Conservation (phyloP, 2,329 filamentous ascomycete genomes). For the Aspergillus sp. region DNA sequence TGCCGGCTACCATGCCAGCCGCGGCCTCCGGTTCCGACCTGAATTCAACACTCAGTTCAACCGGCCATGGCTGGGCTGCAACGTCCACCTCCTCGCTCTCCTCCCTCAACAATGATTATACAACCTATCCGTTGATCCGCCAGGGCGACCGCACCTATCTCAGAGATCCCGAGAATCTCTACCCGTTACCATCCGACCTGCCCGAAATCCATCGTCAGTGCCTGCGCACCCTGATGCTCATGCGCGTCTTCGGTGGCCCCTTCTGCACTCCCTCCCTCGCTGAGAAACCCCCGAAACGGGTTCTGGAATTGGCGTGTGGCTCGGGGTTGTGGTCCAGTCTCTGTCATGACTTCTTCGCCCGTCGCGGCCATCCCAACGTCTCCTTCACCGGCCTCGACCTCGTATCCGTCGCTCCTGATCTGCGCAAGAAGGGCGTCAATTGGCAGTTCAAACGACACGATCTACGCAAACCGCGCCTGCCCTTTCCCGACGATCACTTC, state of each 20-base stretch:
- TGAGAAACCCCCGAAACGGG: slow-evolving; percentile 61
- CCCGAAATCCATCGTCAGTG: slow-evolving; percentile 81
- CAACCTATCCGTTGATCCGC: slow-evolving; percentile 53
- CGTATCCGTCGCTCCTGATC: slow-evolving; percentile 59
- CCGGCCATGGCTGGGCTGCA: slow-evolving; percentile 18
- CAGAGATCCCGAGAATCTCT: slow-evolving; percentile 61
- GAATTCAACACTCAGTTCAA: slow-evolving; percentile 27
- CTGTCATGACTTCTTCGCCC: slow-evolving; percentile 71
- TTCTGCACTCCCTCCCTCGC: slow-evolving; percentile 63
- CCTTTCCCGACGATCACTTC: slow-evolving; percentile 71
- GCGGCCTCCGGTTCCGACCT: slow-evolving; percentile 26
- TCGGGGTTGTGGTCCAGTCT: slow-evolving; percentile 83
- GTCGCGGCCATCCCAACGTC: slow-evolving; percentile 59
- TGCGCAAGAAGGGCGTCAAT: slow-evolving; percentile 65
- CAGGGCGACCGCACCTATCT: slow-evolving; percentile 78
- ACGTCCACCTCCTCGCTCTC: slow-evolving; percentile 30
- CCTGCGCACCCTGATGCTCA: slow-evolving; percentile 70
- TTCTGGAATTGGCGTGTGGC: slow-evolving; percentile 82
- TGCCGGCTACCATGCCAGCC: slow-evolving; percentile 14
- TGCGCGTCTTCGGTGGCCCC: slow-evolving; percentile 71
- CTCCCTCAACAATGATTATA: slow-evolving; percentile 30
- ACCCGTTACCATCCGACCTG: slow-evolving; percentile 84
- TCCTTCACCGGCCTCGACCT: slow-evolving; percentile 78
- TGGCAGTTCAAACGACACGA: slow-evolving; percentile 89
- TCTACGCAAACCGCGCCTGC: slow-evolving; percentile 64